phyloP scores from a whole-genome alignment of 441 rosid species.

The Erysimum pusillum region DNA sequence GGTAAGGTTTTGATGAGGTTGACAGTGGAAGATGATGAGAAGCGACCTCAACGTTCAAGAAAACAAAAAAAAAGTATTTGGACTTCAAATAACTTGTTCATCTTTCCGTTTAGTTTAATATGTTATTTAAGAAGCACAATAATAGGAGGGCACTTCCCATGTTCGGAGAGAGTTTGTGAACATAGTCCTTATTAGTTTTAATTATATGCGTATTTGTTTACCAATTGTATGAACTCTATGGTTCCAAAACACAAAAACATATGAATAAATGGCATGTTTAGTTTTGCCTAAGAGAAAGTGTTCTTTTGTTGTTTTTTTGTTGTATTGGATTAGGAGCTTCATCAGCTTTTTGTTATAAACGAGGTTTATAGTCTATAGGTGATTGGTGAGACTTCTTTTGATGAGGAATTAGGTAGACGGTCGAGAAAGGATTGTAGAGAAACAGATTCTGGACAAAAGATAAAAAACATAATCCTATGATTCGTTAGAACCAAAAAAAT shows the following conservation, averaged over 20 bases:
- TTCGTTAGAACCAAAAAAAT: too few relatives aligned
- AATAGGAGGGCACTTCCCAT: background rate
- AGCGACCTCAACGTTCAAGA: slow-evolving; percentile 6
- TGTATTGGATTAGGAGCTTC: too few relatives aligned
- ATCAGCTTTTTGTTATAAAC: background rate
- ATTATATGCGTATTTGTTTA: background rate
- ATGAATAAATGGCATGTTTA: background rate
- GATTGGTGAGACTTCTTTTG: too few relatives aligned
- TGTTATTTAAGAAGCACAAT: slow-evolving; percentile 3
- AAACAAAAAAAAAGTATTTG: background rate
- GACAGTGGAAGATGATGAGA: background rate
- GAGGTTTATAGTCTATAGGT: too few relatives aligned
- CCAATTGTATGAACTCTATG: background rate
- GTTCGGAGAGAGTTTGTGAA: background rate
- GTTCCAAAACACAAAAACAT: background rate
- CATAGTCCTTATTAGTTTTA: background rate
- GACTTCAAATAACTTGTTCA: background rate
- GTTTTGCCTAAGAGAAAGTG: background rate
- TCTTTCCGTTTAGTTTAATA: background rate
- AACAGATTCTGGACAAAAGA: too few relatives aligned
- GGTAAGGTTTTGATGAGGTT: slow-evolving; percentile 46
- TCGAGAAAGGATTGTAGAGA: too few relatives aligned
- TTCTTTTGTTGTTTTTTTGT: background rate
- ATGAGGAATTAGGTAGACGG: too few relatives aligned
- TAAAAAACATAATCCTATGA: too few relatives aligned